Evolutionary conservation across 805 yeast genomes (phyloP), one percentile per base, ranked within the genome.

Genomic region (Wickerhamomyces rabaulensis): DNA sequence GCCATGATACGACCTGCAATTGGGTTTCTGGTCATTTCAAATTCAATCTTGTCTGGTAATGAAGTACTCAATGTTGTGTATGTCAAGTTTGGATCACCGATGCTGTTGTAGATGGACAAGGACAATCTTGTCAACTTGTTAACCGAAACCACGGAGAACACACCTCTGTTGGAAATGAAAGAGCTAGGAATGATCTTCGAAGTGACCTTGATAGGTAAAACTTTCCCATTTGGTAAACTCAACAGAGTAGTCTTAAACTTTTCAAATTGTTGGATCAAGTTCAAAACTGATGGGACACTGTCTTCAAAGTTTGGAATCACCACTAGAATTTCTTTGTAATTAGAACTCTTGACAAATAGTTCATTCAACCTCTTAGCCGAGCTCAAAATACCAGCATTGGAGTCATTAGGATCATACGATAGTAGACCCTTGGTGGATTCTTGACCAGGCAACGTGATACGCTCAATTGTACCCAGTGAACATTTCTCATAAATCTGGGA

Each of bases 61-160:
- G 71, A 68, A 27, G 66, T 65, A 0, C 75, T 66, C 21, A 79
- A 53, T 0, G 69, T 55, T 3, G 78, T 62, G 46, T 68, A 69
- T 16, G 68, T 57, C 0, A 52, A 45, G 33, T 65, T 64, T 7
- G 19, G 17, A 35, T 64, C 56, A 2, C 82, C 82, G 48, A 86
- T 70, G 40, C 73, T 65, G 56, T 82, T 83, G 63, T 83, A 86
- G 3, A 85, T 64, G 19, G 74, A 70, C 54, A 81, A 61, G 8
- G 85, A 70, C 3, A 82, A 47, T 42, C 68, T 71, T 3, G 75
- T 64, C 17, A 76, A 57, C 33, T 67, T 67, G 33, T 62, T 60
- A 20, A 50, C 49, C 1, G 76, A 65, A 0, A 62, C 51, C 1
- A 70, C 51, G 0, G 69, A 59, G 29, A 58, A 56, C 3, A 60